Evolutionary conservation across 805 yeast genomes (phyloP), one percentile per base, ranked within the genome.

Genomic region (Clavispora carvajalis): DNA sequence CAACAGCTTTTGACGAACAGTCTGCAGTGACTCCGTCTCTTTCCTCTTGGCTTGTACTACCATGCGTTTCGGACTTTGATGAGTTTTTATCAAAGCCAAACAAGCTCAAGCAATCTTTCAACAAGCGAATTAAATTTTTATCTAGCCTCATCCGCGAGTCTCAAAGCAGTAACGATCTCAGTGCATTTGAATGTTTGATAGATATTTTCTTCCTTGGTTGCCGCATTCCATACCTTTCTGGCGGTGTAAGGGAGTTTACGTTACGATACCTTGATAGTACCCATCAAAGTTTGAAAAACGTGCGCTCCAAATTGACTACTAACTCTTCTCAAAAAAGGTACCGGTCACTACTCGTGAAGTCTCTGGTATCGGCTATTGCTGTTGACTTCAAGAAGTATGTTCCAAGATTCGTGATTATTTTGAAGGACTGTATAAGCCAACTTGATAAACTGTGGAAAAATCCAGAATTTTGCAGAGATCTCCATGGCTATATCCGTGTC

Each of bases 201-300:
- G 59, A 60, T 30, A 54, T 67, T 2, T 65, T 61, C 40, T 60
- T 62, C 43, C 49, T 69, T 34, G 69, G 68, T 2, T 62, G 66
- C 1, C 54, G 63, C 39, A 49, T 65, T 19, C 55, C 57, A 7
- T 40, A 51, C 5, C 29, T 38, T 5, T 34, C 35, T 9, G 42
- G 40, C 22, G 47, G 49, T 7, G 55, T 67, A 2, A 53, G 54
- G 30, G 51, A 43, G 26, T 69, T 68, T 40, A 53, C 65, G 28
- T 23, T 53, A 12, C 46, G 42, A n/a, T 53, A 60, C 41, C 41
- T 69, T 23, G 73, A 67, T 45, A 52, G 54, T 17, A 62, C 63
- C 5, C 59, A 54, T 45, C 51, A 45, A 3, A 53, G 51, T 40
- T 48, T 69, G 33, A 34, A 39, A 11, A 41, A 37, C 15, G 43